Evolutionary conservation across 768 basidiomycete genomes (phyloP).

Genomic region (Leucogyrophana mollusca): DNA sequence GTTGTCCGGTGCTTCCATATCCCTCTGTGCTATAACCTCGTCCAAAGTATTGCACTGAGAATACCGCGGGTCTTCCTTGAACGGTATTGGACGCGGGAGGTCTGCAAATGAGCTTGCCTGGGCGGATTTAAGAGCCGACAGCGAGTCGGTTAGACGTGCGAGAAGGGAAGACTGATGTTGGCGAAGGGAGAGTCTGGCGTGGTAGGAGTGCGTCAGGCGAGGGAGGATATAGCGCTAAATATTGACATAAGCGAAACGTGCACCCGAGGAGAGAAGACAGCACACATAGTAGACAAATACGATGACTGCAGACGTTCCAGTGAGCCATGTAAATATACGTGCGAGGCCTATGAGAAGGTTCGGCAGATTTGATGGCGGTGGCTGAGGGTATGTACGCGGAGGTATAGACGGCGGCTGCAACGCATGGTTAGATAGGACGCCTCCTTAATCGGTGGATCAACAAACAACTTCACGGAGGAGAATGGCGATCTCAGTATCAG

Average conservation of each 20-base stretch:
- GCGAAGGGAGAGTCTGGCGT: slow-evolving; percentile 61
- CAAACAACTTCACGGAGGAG: slow-evolving; percentile 59
- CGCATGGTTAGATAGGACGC: not conserved
- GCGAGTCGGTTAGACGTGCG: slow-evolving; percentile 50
- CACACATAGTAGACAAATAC: slow-evolving; percentile 68
- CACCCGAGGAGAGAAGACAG: not conserved
- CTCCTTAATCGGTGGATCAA: slow-evolving; percentile 2
- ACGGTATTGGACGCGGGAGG: slow-evolving; percentile 53
- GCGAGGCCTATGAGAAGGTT: slow-evolving; percentile 59
- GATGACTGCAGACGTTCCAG: slow-evolving; percentile 58
- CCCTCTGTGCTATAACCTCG: slow-evolving; percentile 27
- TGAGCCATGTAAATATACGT: slow-evolving; percentile 64
- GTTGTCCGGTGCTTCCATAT: not conserved
- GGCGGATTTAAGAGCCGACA: slow-evolving; percentile 51
- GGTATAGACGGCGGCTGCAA: slow-evolving; percentile 51
- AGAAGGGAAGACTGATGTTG: slow-evolving; percentile 60
- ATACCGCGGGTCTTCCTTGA: slow-evolving; percentile 47
- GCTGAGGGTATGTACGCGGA: slow-evolving; percentile 71
- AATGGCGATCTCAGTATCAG: slow-evolving; percentile 54
- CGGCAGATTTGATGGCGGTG: slow-evolving; percentile 68
- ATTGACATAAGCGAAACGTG: slow-evolving; percentile 9
- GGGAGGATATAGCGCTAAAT: slow-evolving; percentile 68
- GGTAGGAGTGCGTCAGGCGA: slow-evolving; percentile 53
- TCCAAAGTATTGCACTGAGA: slow-evolving; percentile 45
- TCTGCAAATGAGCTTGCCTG: slow-evolving; percentile 56